Conservation (phyloP, 2,329 filamentous ascomycete genomes). For the Macrophomina phaseolina region DNA sequence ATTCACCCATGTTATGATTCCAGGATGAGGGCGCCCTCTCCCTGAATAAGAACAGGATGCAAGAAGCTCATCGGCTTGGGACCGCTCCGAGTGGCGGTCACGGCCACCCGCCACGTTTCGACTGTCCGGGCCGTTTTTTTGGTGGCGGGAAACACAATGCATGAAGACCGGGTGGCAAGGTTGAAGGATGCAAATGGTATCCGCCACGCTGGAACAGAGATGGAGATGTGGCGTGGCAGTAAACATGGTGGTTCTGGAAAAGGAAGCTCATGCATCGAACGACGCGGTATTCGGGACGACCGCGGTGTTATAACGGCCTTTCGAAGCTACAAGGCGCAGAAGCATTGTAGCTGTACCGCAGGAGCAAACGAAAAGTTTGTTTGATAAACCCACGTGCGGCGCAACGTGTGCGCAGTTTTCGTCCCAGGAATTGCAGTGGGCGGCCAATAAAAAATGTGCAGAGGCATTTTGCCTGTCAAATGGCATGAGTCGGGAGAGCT, state of each 20-base stretch:
- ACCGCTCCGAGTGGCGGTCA: constrained; percentile 9
- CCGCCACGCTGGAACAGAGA: background rate
- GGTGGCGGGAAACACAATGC: constrained; percentile 2
- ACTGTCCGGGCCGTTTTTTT: constrained; percentile 8
- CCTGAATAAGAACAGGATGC: background rate
- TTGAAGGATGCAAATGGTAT: background rate
- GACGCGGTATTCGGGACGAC: background rate
- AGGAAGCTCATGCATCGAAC: background rate
- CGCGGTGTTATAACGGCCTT: background rate
- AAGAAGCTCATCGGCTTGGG: background rate
- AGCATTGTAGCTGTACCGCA: background rate
- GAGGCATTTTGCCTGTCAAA: background rate
- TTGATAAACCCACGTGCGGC: constrained; percentile 4
- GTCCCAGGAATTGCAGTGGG: background rate
- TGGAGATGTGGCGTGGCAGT: background rate
- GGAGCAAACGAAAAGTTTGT: background rate
- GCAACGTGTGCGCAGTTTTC: background rate
- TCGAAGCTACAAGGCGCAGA: background rate
- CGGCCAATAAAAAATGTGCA: background rate
- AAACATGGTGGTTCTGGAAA: background rate
- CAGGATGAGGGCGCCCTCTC: background rate
- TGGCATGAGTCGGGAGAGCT: constrained; percentile 2
- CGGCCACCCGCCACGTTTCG: constrained; percentile 7
- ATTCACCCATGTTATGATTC: background rate
- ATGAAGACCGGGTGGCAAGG: background rate